These are phyloP conservation scores for Ophidiomyces ophidiicola DNA, from an alignment of 2,329 filamentous ascomycete genomes.

Conservation along the genomic window DNA sequence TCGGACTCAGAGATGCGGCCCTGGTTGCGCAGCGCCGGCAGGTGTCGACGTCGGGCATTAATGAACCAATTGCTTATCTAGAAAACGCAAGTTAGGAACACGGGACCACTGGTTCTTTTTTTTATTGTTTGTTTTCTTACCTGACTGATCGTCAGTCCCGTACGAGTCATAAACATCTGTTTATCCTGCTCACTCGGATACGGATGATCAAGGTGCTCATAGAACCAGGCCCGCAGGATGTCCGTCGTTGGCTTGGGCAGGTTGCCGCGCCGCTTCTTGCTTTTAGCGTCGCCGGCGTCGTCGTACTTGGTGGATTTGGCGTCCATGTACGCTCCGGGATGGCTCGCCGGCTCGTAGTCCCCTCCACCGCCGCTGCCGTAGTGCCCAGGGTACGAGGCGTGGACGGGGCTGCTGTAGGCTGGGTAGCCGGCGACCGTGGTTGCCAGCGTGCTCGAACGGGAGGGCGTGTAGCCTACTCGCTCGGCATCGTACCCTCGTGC, in stretches of 20 bases:
- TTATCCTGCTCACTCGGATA: slow-evolving; percentile 86
- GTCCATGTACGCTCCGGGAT: slow-evolving; percentile 1
- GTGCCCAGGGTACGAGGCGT: slow-evolving; percentile 10
- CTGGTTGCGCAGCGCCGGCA: slow-evolving; percentile 37
- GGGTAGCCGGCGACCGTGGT: not conserved
- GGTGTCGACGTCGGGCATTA: slow-evolving; percentile 38
- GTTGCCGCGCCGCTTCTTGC: slow-evolving; percentile 59
- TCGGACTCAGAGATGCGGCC: slow-evolving; percentile 13
- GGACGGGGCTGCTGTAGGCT: slow-evolving; percentile 6
- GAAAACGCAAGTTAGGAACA: not conserved
- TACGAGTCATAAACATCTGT: slow-evolving; percentile 63
- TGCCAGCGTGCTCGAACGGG: slow-evolving; percentile 4
- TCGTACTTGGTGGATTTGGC: slow-evolving; percentile 9
- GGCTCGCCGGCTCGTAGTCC: not conserved
- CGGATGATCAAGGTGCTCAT: slow-evolving; percentile 62
- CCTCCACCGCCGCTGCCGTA: slow-evolving; percentile 2
- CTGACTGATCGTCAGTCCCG: slow-evolving; percentile 62
- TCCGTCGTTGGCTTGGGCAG: slow-evolving; percentile 83
- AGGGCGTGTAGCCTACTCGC: not conserved
- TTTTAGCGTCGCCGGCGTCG: slow-evolving; percentile 24
- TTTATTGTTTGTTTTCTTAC: slow-evolving; percentile 23
- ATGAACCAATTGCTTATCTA: slow-evolving; percentile 45
- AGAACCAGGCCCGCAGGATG: slow-evolving; percentile 67
- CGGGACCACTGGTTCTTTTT: slow-evolving; percentile 8
- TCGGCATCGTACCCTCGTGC: slow-evolving; percentile 4